Percentiles rank a stretch among this genome's conserved stretches.
Conservation (phyloP, 1,284 basidiomycete species). For the Gomphus bonarii region DNA sequence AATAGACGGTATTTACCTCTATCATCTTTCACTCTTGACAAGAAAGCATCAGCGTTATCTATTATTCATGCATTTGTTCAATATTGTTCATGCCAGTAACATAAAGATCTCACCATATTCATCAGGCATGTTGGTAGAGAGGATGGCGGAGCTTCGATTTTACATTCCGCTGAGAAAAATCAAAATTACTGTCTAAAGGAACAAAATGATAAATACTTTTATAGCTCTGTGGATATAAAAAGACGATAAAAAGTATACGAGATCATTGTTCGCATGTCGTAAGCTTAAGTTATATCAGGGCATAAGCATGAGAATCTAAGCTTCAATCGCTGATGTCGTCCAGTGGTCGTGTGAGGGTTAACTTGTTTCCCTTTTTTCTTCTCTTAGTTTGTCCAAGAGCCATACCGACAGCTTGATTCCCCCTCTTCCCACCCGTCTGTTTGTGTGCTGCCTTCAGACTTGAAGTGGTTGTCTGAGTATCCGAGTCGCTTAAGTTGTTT, state of each 20-base stretch:
- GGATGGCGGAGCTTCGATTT: not conserved
- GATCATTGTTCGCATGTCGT: too few relatives aligned
- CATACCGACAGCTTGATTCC: not conserved
- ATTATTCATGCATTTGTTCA: not conserved
- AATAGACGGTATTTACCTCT: constrained; percentile 12
- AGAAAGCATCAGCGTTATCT: constrained; percentile 5
- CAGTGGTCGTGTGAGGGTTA: not conserved
- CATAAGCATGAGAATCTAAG: not conserved
- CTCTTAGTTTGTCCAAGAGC: not conserved
- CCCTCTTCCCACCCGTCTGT: not conserved
- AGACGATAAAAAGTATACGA: too few relatives aligned
- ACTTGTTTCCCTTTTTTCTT: not conserved
- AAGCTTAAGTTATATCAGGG: not conserved
- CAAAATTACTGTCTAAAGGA: too few relatives aligned
- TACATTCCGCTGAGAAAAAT: not conserved
- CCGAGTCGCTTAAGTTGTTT: not conserved
- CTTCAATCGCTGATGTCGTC: not conserved
- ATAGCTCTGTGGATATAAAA: too few relatives aligned
- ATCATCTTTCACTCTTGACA: constrained; percentile 10
- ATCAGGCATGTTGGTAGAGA: constrained; percentile 14
- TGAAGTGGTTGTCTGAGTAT: not conserved
- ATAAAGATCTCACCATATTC: constrained; percentile 14
- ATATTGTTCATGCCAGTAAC: not conserved
- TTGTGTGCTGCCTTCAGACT: not conserved
- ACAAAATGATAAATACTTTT: too few relatives aligned